Percentiles rank a stretch among this genome's conserved stretches.
These are phyloP conservation scores for Afroboletus lepidellus DNA, from an alignment of 1,284 basidiomycete species.

Conservation along the genomic window DNA sequence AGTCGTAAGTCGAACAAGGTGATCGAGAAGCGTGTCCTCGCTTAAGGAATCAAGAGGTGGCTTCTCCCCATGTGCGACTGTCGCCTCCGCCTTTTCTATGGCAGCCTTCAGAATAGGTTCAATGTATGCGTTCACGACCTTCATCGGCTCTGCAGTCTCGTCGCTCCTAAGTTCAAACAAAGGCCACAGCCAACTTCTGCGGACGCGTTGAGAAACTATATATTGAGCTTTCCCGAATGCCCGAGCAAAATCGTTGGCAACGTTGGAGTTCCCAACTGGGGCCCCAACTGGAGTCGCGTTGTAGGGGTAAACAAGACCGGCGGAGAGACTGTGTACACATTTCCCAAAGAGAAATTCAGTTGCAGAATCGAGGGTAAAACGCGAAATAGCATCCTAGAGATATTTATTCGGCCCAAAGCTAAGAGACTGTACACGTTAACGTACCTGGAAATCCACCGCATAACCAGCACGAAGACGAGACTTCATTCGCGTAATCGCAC, in stretches of 20 bases:
- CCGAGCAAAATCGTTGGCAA: conserved; percentile 26
- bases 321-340: conserved; percentile 41
- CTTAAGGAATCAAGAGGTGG: conserved; percentile 3
- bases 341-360: conserved; percentile 54
- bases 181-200: conserved; percentile 46
- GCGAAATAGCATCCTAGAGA: conserved; percentile 36
- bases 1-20: conserved; percentile 25
- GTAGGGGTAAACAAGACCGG: conserved; percentile 44
- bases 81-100: conserved; percentile 37
- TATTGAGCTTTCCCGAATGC: conserved; percentile 40
- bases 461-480: conserved; percentile 33
- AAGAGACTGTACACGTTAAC: neutral
- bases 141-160: conserved; percentile 43
- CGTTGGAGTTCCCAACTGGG: conserved; percentile 1
- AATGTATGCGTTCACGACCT: conserved; percentile 48
- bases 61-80: conserved; percentile 10
- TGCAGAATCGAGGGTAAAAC: conserved; percentile 57
- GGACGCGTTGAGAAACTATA: conserved; percentile 38
- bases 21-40: conserved; percentile 25
- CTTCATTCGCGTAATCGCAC: conserved; percentile 34
- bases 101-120: conserved; percentile 50
- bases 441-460: conserved; percentile 42
- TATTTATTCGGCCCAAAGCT: neutral
- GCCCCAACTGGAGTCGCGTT: conserved; percentile 26
- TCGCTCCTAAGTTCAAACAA: conserved; percentile 49